Conservation (phyloP, 805 yeast species). For the Yarrowia keelungensis region DNA sequence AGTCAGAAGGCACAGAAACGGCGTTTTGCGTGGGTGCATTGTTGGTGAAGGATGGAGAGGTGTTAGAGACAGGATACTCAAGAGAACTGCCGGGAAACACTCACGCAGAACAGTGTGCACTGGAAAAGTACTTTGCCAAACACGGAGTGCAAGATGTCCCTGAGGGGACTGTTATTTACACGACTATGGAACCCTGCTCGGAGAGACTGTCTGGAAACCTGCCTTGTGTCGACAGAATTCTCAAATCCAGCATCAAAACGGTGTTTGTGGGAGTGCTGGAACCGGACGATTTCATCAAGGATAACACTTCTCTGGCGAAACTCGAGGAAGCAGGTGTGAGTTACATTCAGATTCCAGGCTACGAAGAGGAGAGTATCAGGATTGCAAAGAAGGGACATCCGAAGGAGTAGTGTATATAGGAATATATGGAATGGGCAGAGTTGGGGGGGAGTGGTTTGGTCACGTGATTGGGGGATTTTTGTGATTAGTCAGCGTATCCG, state of each 20-base stretch:
- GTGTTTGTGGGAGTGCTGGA: conserved; percentile 93
- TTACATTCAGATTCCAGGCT: conserved; percentile 83
- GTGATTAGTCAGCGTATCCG: too few relatives aligned
- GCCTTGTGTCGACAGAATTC: conserved; percentile 85
- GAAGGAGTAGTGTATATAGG: background rate
- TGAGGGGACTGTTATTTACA: conserved; percentile 78
- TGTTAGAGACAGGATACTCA: conserved; percentile 85
- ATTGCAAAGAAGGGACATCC: conserved; percentile 79
- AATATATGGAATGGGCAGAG: too few relatives aligned
- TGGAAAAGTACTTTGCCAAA: conserved; percentile 68
- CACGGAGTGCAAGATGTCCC: conserved; percentile 59
- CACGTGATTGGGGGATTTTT: too few relatives aligned
- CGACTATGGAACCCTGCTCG: conserved; percentile 98
- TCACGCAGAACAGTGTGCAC: conserved; percentile 95
- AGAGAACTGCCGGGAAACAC: conserved; percentile 94
- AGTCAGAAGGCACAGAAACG: conserved; percentile 80
- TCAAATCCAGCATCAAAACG: conserved; percentile 65
- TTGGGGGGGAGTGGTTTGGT: too few relatives aligned
- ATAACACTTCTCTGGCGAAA: conserved; percentile 67
- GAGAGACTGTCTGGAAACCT: conserved; percentile 84
- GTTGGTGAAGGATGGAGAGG: conserved; percentile 64
- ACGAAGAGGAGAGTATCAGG: conserved; percentile 69
- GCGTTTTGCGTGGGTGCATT: conserved; percentile 97
- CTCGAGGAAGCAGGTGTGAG: conserved; percentile 65
- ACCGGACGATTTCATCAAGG: conserved; percentile 85